Base-by-base conservation (phyloP, 768 basidiomycete genomes). In the Boletus sp. region DNA sequence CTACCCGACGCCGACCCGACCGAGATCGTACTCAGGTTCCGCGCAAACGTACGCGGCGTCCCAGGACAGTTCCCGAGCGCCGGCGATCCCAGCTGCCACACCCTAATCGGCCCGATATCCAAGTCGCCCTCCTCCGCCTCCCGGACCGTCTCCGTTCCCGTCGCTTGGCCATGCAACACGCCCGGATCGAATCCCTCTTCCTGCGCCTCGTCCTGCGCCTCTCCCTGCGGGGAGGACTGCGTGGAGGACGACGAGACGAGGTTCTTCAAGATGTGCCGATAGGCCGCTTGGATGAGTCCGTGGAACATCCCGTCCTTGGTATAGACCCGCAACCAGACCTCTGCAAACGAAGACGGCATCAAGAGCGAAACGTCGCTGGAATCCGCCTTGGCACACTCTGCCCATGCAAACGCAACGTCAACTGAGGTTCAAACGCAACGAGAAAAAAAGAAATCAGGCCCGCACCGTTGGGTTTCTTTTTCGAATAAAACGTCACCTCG, bases 401-500 rank as follows among this genome's bases (percentile, higher is more conserved):
- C 4, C 5, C 20, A 20, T 5, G 14, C 15, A 7, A 17, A 2
- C 18, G 7, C 15, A 20, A 7, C n/a, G 30, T 60, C 48, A 62
- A 36, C 44, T 20, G 18, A 39, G 8, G 3, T 7, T 8, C 18
- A 17, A 28, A n/a, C 18, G 39, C 9, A 18, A 7, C 5, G 5
- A 18, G 2, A 0, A 18, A 2, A 47, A 10, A 20, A 14, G 32
- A n/a, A 12, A 17, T 9, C 1, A 48, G 14, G 24, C 12, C 69
- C 78, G 56, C 64, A 91, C 89, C 63, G 55, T 85, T 70, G 0
- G 82, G 82, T 17, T 80, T 76, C 14, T 76, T 73, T 69, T 92
- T 92, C 0, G 84, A 83, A 64, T 91, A 92, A 65, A 92, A 94
- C 66, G 78, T 83, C 52, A 91, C 82, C 15, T 72, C 78, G 45